These are phyloP conservation scores for Fraxinus quadrangulata DNA, from an alignment of 257 asterid species.

Conservation along the genomic window DNA sequence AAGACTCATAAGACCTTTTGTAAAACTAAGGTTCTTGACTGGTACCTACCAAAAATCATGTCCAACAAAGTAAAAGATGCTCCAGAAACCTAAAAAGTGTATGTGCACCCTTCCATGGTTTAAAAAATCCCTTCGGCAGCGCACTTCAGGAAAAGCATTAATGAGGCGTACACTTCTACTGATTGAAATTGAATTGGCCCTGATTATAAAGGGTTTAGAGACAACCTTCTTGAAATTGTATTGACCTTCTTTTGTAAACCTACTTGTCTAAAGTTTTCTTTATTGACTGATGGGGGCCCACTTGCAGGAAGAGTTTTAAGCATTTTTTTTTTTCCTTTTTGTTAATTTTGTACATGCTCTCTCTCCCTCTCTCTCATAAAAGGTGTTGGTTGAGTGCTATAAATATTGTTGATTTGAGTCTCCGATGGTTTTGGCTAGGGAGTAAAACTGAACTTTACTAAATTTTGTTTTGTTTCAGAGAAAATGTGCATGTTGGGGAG, in stretches of 20 bases:
- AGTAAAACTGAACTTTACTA: too few relatives aligned
- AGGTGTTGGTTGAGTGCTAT: too few relatives aligned
- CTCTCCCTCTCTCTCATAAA: too few relatives aligned
- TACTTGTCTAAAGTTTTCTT: background rate
- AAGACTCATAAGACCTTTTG: background rate
- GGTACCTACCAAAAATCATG: background rate
- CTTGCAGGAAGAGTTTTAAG: background rate
- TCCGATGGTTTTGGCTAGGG: too few relatives aligned
- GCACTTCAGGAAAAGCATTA: too few relatives aligned
- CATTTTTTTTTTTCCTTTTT: background rate
- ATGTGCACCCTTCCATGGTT: too few relatives aligned
- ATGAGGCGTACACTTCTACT: background rate
- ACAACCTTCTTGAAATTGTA: background rate
- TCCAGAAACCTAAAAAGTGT: background rate
- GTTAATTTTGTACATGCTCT: background rate
- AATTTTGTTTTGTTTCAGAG: too few relatives aligned
- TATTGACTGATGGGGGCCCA: background rate
- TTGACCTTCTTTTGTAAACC: background rate
- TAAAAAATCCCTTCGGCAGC: too few relatives aligned
- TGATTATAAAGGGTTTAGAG: background rate
- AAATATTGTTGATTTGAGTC: too few relatives aligned
- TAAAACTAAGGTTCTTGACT: background rate
- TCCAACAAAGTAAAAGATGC: background rate
- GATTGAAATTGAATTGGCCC: background rate
- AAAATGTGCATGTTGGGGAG: background rate